Conservation (phyloP, 2,329 filamentous ascomycete species). For the Claviceps quebecensis region DNA sequence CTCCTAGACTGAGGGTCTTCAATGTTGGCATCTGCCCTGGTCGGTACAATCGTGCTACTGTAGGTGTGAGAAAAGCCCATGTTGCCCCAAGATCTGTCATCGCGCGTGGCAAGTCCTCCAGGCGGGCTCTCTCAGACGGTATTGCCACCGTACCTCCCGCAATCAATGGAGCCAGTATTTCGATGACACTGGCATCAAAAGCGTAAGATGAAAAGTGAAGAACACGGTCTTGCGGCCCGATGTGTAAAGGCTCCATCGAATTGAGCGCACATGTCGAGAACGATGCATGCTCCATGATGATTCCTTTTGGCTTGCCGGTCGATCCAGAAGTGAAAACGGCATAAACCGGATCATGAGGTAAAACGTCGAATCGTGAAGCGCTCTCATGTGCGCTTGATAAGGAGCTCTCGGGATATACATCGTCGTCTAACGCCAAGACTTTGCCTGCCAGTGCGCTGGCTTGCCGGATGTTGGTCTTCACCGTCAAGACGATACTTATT, state of each 20-base stretch:
- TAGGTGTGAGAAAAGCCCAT: constrained; percentile 6
- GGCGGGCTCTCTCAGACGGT: constrained; percentile 8
- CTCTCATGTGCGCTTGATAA: not conserved
- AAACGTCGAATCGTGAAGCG: not conserved
- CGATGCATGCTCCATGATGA: constrained; percentile 4
- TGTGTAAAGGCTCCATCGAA: not conserved
- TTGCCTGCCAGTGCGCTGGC: not conserved
- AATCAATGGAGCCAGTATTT: constrained; percentile 6
- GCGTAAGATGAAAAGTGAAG: constrained; percentile 9
- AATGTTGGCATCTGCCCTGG: constrained; percentile 5
- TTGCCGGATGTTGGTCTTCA: not conserved
- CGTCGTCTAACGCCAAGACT: too few relatives aligned
- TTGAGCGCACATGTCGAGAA: constrained; percentile 3
- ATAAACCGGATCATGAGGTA: constrained; percentile 4
- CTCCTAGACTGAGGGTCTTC: constrained; percentile 10
- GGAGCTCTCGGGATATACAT: too few relatives aligned
- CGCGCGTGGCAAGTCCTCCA: constrained; percentile 4
- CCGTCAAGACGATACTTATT: not conserved
- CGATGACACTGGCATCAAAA: constrained; percentile 8
- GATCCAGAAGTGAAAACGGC: constrained; percentile 40
- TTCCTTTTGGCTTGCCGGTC: constrained; percentile 34
- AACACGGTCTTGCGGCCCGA: not conserved
- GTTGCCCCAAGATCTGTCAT: constrained; percentile 5
- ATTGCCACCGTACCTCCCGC: constrained; percentile 9
- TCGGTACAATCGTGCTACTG: constrained; percentile 1